phyloP scores from a whole-genome alignment of 495 filamentous ascomycete species.

The Xylaria longipes region DNA sequence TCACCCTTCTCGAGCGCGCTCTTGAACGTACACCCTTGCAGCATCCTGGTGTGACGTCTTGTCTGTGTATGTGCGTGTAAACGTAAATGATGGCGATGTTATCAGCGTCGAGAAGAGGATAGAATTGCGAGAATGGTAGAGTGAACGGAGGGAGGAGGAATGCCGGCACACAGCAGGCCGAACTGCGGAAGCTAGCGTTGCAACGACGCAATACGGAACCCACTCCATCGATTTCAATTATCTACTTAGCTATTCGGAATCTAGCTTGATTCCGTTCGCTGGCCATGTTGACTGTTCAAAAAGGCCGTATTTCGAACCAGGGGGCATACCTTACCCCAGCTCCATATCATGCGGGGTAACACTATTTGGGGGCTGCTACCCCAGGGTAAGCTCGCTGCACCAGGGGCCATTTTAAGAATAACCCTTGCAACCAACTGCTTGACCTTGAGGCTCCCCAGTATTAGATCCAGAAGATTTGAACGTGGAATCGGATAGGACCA shows the following conservation, averaged over 20 bases:
- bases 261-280: not conserved
- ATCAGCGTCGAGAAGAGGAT: not conserved
- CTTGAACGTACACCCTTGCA: slow-evolving; percentile 68
- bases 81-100: not conserved
- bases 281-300: not conserved
- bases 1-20: slow-evolving; percentile 62
- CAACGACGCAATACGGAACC: not conserved
- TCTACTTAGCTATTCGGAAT: not conserved
- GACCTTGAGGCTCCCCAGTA: not conserved
- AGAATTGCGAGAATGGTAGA: not conserved
- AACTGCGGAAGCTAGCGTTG: slow-evolving; percentile 17
- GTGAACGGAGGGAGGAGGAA: not conserved
- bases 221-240: slow-evolving; percentile 12
- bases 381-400: not conserved
- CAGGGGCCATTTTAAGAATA: not conserved
- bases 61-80: slow-evolving; percentile 8
- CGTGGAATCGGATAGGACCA: not conserved
- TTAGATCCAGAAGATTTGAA: not conserved
- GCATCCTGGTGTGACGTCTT: slow-evolving; percentile 55
- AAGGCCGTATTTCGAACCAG: not conserved
- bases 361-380: not conserved
- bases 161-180: not conserved
- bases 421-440: not conserved
- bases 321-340: slow-evolving; percentile 2
- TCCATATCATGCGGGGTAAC: slow-evolving; percentile 20